Base-by-base conservation (phyloP, 352 stramenopile species). In the Thalassiosira pacifica region DNA sequence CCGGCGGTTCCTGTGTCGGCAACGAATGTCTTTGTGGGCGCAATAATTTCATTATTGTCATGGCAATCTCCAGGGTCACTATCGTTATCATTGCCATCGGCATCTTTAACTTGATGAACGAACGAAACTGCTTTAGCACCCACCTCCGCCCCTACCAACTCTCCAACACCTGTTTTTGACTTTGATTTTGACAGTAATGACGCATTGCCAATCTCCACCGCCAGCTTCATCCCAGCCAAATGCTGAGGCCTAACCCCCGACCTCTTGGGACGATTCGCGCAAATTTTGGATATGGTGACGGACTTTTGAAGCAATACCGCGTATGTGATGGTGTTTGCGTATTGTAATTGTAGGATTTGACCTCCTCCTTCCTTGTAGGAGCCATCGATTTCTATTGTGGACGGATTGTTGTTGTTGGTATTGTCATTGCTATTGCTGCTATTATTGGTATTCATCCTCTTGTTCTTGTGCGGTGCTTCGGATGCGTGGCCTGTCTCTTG, bases 311-410 rank as follows among this genome's bases (percentile, higher is more conserved):
- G 82, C 29, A 98, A 91, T 2, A 91, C 86, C 8, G 93, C 94
- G 19, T 97, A 92, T 0, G 90, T 91, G 45, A 95, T 93, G 0
- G 95, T 87, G 34, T 98, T 95, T n/a, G n/a, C n/a, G n/a, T n/a
- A n/a, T n/a, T n/a, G n/a, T n/a, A n/a, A n/a, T 3, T 96, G 95
- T 27, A 98, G 81, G 32, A 98, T 89, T 74, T 98, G 96, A 0
- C 96, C 96, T 64, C 96, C 96, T 59, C 96, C 96, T 90, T 98
- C 96, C 31, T 83, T 85, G 40, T 81, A 32, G 0, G 82, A 89
- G 52, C 89, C 89, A 82, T 93, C 85, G 29, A 93, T 87, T 19
- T 66, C 6, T 27, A 79, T 60, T 32, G 45, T n/a, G n/a, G n/a
- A n/a, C n/a, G n/a, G n/a, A n/a, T n/a, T n/a, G n/a, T n/a, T n/a